Evolutionary conservation across 177 flowering plant genomes (phyloP).

Genomic region (Vitis hybrid): DNA sequence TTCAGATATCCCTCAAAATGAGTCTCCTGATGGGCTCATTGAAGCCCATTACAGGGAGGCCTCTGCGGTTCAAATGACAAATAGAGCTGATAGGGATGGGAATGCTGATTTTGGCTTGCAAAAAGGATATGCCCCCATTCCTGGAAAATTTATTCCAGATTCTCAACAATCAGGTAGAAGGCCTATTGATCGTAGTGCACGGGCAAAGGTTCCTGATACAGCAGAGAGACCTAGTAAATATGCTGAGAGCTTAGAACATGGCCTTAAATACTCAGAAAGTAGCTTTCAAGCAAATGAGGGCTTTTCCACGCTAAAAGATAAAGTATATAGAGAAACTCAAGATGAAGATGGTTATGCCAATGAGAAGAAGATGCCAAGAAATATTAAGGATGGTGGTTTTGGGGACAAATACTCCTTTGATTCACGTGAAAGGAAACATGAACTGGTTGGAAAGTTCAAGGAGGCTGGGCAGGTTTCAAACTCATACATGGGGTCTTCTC

Average conservation of each 20-base stretch:
- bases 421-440: constrained; percentile 40
- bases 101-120: constrained; percentile 28
- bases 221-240: constrained; percentile 39
- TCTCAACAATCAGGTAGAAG: constrained; percentile 37
- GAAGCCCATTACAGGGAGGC: constrained; percentile 28
- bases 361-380: constrained; percentile 41
- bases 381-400: constrained; percentile 33
- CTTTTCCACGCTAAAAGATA: constrained; percentile 36
- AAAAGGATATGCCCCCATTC: constrained; percentile 28
- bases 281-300: constrained; percentile 28
- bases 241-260: constrained; percentile 34
- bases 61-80: constrained; percentile 18
- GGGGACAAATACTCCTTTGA: constrained; percentile 41
- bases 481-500: constrained; percentile 24
- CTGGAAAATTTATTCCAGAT: constrained; percentile 45
- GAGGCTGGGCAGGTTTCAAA: constrained; percentile 35
- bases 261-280: constrained; percentile 38
- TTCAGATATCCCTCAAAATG: constrained; percentile 21
- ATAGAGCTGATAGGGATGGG: constrained; percentile 31
- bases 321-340: constrained; percentile 32
- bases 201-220: constrained; percentile 32
- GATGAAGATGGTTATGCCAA: constrained; percentile 34
- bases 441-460: constrained; percentile 35
- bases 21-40: constrained; percentile 37
- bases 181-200: constrained; percentile 29